Percentiles rank a stretch among this genome's conserved stretches.
Conservation (phyloP, 805 yeast species). For the Zygosaccharomyces pseudorouxii region DNA sequence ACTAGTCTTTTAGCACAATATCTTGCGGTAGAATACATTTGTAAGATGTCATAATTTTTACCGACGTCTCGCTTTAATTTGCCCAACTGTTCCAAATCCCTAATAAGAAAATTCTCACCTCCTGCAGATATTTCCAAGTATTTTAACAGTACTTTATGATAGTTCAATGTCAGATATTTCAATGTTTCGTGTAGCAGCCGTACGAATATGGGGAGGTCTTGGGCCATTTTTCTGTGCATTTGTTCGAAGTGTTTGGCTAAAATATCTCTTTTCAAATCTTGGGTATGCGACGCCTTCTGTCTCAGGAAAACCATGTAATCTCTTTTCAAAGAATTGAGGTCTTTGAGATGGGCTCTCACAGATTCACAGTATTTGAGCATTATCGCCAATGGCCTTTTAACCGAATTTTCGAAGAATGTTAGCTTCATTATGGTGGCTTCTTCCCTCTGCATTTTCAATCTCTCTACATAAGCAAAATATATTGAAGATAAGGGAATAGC, state of each 20-base stretch:
- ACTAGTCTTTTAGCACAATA: conserved; percentile 30
- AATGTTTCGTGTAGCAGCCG: conserved; percentile 12
- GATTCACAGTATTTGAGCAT: conserved; percentile 25
- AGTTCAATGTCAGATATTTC: conserved; percentile 21
- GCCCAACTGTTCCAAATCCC: conserved; percentile 23
- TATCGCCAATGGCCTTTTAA: conserved; percentile 29
- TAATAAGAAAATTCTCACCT: conserved; percentile 24
- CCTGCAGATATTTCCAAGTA: conserved; percentile 36
- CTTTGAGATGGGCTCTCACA: conserved; percentile 29
- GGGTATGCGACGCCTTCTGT: conserved; percentile 20
- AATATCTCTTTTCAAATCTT: conserved; percentile 28
- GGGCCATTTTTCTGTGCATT: conserved; percentile 27
- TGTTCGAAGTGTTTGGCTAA: conserved; percentile 28
- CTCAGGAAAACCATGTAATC: conserved; percentile 33
- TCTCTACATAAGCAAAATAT: conserved; percentile 28
- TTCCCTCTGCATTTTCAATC: conserved; percentile 28
- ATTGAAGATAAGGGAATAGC: conserved; percentile 17
- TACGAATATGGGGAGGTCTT: conserved; percentile 33
- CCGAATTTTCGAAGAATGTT: conserved; percentile 25
- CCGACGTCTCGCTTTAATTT: conserved; percentile 21
- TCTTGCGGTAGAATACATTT: conserved; percentile 31
- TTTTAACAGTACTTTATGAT: conserved; percentile 20
- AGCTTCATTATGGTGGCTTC: conserved; percentile 27
- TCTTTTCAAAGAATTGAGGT: conserved; percentile 32
- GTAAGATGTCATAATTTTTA: conserved; percentile 38